A percentile compares a stretch with the other conserved stretches of the same genome.
These are phyloP conservation scores for Talaromyces liani DNA, from an alignment of 495 filamentous ascomycete genomes.

Conservation along the genomic window DNA sequence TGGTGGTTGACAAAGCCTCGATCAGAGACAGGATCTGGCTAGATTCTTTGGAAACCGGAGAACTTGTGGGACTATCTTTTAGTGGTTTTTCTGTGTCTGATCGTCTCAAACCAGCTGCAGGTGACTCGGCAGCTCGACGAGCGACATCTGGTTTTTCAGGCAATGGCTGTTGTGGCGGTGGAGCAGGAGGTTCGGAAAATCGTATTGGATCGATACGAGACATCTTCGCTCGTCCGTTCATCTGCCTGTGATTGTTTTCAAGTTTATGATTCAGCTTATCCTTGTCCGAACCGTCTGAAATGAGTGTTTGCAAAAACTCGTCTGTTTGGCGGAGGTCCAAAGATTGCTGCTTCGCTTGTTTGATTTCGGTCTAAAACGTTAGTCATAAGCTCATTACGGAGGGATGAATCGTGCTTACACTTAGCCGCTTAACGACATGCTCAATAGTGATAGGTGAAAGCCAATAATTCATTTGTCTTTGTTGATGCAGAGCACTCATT, in stretches of 20 bases:
- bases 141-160: conserved; percentile 80
- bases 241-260: conserved; percentile 29
- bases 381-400: conserved; percentile 4
- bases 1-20: conserved; percentile 71
- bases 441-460: conserved; percentile 85
- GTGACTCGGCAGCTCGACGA: conserved; percentile 36
- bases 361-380: conserved; percentile 69
- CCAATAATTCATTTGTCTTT: conserved; percentile 71
- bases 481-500: conserved; percentile 53
- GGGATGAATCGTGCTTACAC: conserved; percentile 51
- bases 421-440: conserved; percentile 87
- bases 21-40: conserved; percentile 73
- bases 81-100: conserved; percentile 67
- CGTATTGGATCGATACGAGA: conserved; percentile 51
- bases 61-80: conserved; percentile 44
- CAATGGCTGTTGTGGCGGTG: conserved; percentile 83
- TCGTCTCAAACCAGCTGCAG: conserved; percentile 57
- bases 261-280: conserved; percentile 42
- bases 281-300: conserved; percentile 61
- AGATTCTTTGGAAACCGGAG: conserved; percentile 57
- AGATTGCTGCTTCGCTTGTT: conserved; percentile 76
- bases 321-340: conserved; percentile 75
- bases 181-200: conserved; percentile 85
- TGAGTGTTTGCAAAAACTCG: conserved; percentile 67
- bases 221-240: conserved; percentile 43